A percentile compares a stretch with the other conserved stretches of the same genome.
These are phyloP conservation scores for Iris pallida DNA, from an alignment of 116 monocot genomes.

Conservation along the genomic window DNA sequence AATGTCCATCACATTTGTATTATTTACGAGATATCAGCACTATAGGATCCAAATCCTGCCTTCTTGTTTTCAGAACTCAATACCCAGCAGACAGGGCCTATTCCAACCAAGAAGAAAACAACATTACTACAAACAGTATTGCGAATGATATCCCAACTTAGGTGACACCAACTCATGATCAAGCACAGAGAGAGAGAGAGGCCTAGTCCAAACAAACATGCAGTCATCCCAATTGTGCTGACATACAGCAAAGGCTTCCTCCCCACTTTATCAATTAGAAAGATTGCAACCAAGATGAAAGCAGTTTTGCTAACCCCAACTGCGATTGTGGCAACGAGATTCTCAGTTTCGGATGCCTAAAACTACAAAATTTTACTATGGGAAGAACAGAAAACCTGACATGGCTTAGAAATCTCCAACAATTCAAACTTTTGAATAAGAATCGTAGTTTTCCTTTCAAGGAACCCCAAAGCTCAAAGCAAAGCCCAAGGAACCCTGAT, in stretches of 20 bases:
- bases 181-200: conserved; percentile 44
- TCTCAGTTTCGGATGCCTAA: conserved; percentile 42
- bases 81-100: conserved; percentile 88
- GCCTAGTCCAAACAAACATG: conserved; percentile 57
- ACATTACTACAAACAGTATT: conserved; percentile 82
- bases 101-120: conserved; percentile 89
- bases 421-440: too few species aligned
- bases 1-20: too few species aligned
- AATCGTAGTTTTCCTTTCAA: too few species aligned
- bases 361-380: too few species aligned
- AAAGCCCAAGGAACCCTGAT: too few species aligned
- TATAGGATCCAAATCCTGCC: too few species aligned
- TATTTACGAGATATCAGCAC: too few species aligned
- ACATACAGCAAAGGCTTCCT: conserved; percentile 83
- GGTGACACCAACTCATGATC: conserved; percentile 31
- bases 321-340: conserved; percentile 93
- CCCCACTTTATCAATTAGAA: conserved; percentile 80
- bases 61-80: conserved; percentile 78
- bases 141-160: conserved; percentile 44
- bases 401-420: too few species aligned
- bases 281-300: conserved; percentile 85
- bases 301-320: conserved; percentile 83
- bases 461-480: too few species aligned
- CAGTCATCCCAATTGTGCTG: conserved; percentile 90
- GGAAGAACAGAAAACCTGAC: too few species aligned